Evolutionary conservation across 495 filamentous ascomycete genomes (phyloP), one percentile per base, ranked within the genome.

Genomic region (Opeltia flavorubescens): DNA sequence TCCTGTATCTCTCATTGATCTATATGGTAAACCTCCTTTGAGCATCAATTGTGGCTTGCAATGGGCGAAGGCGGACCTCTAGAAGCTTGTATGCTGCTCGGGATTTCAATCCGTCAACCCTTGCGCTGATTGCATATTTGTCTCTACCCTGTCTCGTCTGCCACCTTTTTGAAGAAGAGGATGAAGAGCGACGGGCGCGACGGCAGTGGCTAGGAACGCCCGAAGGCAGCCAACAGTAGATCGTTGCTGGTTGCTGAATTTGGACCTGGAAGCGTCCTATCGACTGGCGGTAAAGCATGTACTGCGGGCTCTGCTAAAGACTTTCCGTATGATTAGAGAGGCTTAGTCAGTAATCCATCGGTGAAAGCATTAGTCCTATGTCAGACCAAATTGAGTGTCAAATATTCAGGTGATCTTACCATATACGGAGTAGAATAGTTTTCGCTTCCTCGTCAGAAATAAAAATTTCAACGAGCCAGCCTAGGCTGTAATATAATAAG

Each of bases 81-180:
- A 94, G 60, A 24, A 98, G 72, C 62, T 98, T 98, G 60, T 88
- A 94, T 6, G 85, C 91, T 47, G 91, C 93, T 52, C 91, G 80
- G 50, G 84, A 88, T 63, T 88, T 94, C 28, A 94, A 64, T 1
- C 78, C 80, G 50, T 81, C 72, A 3, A 87, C 75, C 53, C 75
- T 78, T 8, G 91, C 88, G 43, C 78, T 67, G 47, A 73, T 77
- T 0, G 77, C 75, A 62, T 77, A 89, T 29, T 51, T 59, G 64
- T 98, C 91, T 38, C 62, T 72, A 17, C 62, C 62, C 51, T 94
- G 86, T 34, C 91, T 84, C 15, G 66, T 66, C 52, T 84, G 79
- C 91, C 93, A 98, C 66, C 79, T 68, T 51, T 77, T 79, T 21
- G 76, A 88, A 12, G 86, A 89, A 2, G 85, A 35, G 1, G 54